Percentiles rank a stretch among this genome's conserved stretches.
Conservation (phyloP, 345 rosid species). For the Eucalyptus leucophloia region DNA sequence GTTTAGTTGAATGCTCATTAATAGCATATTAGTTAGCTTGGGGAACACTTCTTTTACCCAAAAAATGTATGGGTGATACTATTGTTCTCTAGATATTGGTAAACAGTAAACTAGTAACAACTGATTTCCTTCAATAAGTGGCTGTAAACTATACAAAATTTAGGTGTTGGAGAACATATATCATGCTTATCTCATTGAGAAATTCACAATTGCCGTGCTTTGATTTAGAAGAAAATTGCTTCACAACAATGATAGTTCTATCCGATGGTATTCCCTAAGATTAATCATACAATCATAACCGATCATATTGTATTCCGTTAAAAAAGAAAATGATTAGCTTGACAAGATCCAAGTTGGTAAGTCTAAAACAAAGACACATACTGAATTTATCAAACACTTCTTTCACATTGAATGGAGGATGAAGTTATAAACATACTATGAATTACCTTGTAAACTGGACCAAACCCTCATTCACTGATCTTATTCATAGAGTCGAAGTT, state of each 20-base stretch:
- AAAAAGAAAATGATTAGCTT: not conserved
- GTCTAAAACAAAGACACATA: too few species aligned
- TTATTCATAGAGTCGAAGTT: conserved; percentile 62
- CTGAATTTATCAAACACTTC: too few species aligned
- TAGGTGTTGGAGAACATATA: conserved; percentile 46
- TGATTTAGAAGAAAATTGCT: conserved; percentile 57
- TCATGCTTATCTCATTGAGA: conserved; percentile 58
- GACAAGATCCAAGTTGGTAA: not conserved
- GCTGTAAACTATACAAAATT: conserved; percentile 41
- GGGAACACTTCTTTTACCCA: conserved; percentile 15
- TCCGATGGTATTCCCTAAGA: conserved; percentile 32
- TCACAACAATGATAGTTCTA: conserved; percentile 38
- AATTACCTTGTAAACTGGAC: conserved; percentile 64
- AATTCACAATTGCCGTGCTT: conserved; percentile 61
- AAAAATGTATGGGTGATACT: conserved; percentile 40
- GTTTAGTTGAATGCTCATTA: not conserved
- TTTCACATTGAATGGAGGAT: too few species aligned
- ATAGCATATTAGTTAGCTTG: not conserved
- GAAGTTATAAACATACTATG: not conserved
- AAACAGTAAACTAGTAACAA: conserved; percentile 42
- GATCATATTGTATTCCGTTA: too few species aligned
- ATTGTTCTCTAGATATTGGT: conserved; percentile 53
- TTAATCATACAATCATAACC: not conserved
- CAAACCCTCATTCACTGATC: conserved; percentile 95
- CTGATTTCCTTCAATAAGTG: conserved; percentile 47